Conservation (phyloP, 2,329 filamentous ascomycete species). For the Beauveria asiatica region DNA sequence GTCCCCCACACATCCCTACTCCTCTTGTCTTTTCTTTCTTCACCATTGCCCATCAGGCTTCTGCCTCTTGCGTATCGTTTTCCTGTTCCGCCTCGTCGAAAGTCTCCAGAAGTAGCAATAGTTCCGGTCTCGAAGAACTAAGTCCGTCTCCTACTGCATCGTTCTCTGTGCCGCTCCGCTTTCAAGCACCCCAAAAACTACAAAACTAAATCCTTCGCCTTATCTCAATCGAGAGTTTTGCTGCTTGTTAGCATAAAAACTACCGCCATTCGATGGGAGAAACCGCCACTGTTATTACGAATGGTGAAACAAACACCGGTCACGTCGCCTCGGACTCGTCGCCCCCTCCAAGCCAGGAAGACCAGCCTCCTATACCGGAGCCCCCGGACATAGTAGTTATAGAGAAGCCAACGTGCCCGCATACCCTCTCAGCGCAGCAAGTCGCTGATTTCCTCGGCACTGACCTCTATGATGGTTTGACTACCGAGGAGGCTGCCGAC, state of each 20-base stretch:
- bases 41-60: constrained; percentile 10
- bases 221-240: neutral
- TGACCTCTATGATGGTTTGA: constrained; percentile 51
- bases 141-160: neutral
- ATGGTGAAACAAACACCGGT: constrained; percentile 33
- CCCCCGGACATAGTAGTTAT: constrained; percentile 26
- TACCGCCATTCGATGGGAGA: constrained; percentile 34
- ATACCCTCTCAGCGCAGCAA: constrained; percentile 27
- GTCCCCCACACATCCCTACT: constrained; percentile 16
- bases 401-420: constrained; percentile 28
- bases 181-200: neutral
- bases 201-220: neutral
- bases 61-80: constrained; percentile 10
- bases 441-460: constrained; percentile 33
- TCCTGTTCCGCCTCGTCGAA: constrained; percentile 1
- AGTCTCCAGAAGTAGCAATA: neutral
- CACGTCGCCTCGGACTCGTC: constrained; percentile 27
- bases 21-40: constrained; percentile 15
- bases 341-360: constrained; percentile 27
- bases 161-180: constrained; percentile 13
- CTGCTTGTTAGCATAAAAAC: constrained; percentile 14
- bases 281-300: constrained; percentile 28
- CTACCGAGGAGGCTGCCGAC: constrained; percentile 51
- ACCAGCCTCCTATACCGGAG: constrained; percentile 32
- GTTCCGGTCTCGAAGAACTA: neutral